phyloP scores from a whole-genome alignment of 495 filamentous ascomycete species.

The Friedmanniomyces endolithicus region DNA sequence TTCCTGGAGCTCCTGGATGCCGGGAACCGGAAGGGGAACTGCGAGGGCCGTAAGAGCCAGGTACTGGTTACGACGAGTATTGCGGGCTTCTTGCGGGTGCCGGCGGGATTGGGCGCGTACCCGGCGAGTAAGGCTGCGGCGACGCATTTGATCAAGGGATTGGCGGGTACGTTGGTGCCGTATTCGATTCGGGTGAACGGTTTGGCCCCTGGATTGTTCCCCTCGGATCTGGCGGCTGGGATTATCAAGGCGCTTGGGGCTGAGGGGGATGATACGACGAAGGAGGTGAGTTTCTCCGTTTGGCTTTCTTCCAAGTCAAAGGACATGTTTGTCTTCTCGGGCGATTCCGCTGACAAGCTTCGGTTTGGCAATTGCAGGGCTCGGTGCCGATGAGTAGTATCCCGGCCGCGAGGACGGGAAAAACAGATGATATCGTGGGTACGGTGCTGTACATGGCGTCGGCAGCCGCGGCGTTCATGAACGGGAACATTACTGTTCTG shows the following conservation, averaged over 20 bases:
- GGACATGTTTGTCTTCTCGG: too few relatives aligned
- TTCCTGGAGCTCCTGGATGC: constrained; percentile 36
- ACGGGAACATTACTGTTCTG: constrained; percentile 29
- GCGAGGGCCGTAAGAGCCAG: constrained; percentile 26
- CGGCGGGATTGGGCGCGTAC: constrained; percentile 9
- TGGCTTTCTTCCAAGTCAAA: too few relatives aligned
- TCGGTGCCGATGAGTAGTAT: constrained; percentile 21
- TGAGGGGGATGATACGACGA: neutral
- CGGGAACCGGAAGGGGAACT: constrained; percentile 28
- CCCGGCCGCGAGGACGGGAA: constrained; percentile 27
- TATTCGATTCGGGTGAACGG: constrained; percentile 27
- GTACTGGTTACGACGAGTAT: constrained; percentile 29
- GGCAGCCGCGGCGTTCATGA: constrained; percentile 26
- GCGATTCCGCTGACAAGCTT: too few relatives aligned
- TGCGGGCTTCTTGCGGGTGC: constrained; percentile 22
- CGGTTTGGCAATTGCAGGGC: constrained; percentile 17
- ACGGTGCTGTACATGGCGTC: constrained; percentile 29
- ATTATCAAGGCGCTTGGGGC: constrained; percentile 14
- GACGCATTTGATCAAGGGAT: constrained; percentile 27
- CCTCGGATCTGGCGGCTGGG: constrained; percentile 23
- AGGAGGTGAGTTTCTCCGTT: neutral
- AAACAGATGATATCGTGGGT: constrained; percentile 29
- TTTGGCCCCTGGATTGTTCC: constrained; percentile 24
- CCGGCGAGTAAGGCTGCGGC: constrained; percentile 32
- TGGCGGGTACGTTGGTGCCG: constrained; percentile 23